phyloP scores from a whole-genome alignment of 257 asterid genomes.

The Solanum chiquidenum region DNA sequence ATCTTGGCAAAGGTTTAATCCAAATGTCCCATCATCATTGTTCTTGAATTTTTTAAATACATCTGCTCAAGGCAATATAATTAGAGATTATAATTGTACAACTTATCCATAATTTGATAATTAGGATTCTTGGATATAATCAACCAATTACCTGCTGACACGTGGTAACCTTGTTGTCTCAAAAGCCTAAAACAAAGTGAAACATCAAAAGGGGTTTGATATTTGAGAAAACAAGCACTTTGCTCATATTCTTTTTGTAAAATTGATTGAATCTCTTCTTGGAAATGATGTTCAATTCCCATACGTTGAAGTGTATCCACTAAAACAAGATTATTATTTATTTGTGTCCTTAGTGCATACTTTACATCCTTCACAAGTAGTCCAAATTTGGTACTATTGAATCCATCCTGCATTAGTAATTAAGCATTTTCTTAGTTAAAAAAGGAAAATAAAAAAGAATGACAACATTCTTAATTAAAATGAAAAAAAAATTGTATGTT shows the following conservation, averaged over 20 bases:
- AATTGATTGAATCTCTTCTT: conserved; percentile 15
- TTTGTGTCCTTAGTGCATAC: background rate
- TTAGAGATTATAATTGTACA: too few species aligned
- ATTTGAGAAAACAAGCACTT: background rate
- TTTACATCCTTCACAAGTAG: conserved; percentile 5
- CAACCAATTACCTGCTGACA: conserved; percentile 14
- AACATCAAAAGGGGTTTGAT: conserved; percentile 5
- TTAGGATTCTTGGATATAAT: too few species aligned
- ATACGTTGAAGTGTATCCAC: conserved; percentile 33
- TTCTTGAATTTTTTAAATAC: conserved; percentile 31
- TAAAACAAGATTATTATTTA: conserved; percentile 3
- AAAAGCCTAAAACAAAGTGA: conserved; percentile 33
- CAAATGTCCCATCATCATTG: conserved; percentile 21
- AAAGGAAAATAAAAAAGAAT: too few species aligned
- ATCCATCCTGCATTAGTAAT: conserved; percentile 11
- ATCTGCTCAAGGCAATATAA: conserved; percentile 4
- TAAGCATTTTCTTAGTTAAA: background rate
- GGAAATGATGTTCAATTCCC: conserved; percentile 20
- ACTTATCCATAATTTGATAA: too few species aligned
- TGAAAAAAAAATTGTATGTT: too few species aligned
- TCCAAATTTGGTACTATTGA: background rate
- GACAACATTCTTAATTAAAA: too few species aligned
- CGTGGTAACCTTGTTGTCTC: conserved; percentile 33
- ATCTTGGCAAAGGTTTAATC: background rate
- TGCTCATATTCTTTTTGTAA: background rate